A percentile compares a stretch with the other conserved stretches of the same genome.
These are phyloP conservation scores for Septoria petroselini DNA, from an alignment of 2,329 filamentous ascomycete species.

Conservation along the genomic window DNA sequence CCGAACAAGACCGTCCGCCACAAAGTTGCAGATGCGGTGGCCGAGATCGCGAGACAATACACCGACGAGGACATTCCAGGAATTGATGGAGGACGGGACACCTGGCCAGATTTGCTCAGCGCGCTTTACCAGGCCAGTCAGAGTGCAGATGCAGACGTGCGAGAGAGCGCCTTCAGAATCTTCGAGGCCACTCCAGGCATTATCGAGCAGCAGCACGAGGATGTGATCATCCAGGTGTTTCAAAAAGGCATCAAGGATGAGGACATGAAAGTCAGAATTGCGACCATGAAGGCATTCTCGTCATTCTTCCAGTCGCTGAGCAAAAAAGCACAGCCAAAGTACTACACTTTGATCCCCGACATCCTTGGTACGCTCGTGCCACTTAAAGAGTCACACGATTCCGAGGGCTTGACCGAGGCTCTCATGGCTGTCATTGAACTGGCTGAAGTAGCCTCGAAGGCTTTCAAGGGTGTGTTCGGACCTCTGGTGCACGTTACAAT, in stretches of 20 bases:
- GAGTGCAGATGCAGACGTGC: slow-evolving; percentile 74
- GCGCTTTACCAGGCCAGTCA: slow-evolving; percentile 88
- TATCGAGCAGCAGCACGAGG: slow-evolving; percentile 93
- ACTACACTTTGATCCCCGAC: slow-evolving; percentile 80
- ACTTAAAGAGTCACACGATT: slow-evolving; percentile 86
- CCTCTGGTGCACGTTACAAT: slow-evolving; percentile 90
- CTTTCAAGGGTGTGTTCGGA: slow-evolving; percentile 95
- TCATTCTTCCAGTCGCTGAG: slow-evolving; percentile 88
- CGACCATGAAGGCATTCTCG: slow-evolving; percentile 94
- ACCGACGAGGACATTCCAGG: slow-evolving; percentile 61
- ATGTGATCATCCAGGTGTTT: slow-evolving; percentile 84
- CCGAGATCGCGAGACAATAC: slow-evolving; percentile 92
- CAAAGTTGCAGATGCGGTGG: slow-evolving; percentile 96
- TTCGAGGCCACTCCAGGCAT: slow-evolving; percentile 93
- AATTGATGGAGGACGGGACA: slow-evolving; percentile 45
- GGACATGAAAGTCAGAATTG: slow-evolving; percentile 79
- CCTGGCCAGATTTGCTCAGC: slow-evolving; percentile 85
- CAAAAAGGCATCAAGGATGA: slow-evolving; percentile 88
- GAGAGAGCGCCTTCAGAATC: slow-evolving; percentile 90
- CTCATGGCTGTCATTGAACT: slow-evolving; percentile 89
- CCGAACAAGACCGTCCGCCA: slow-evolving; percentile 73
- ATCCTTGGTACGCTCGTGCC: slow-evolving; percentile 92
- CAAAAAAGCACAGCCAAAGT: slow-evolving; percentile 86
- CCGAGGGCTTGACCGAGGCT: slow-evolving; percentile 85
- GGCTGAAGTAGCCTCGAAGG: slow-evolving; percentile 89